These are phyloP conservation scores for Pseudocercospora musae DNA, from an alignment of 2,329 filamentous ascomycete species.

Conservation along the genomic window DNA sequence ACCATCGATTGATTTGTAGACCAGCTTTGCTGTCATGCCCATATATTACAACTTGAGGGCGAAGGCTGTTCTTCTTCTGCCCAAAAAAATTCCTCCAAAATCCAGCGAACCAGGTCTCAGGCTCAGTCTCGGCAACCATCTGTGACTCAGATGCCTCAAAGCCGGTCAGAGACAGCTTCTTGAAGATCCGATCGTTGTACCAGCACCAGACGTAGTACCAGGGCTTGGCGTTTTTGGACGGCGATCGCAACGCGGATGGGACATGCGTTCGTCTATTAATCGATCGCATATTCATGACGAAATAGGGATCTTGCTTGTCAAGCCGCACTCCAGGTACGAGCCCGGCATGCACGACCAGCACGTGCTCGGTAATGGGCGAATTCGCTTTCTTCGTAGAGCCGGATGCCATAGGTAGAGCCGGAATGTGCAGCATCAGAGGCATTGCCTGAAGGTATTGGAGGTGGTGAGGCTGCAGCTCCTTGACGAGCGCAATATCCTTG, in stretches of 20 bases:
- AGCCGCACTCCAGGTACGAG: conserved; percentile 72
- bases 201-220: conserved; percentile 35
- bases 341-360: conserved; percentile 81
- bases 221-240: conserved; percentile 26
- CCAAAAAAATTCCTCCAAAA: conserved; percentile 25
- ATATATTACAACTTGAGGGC: conserved; percentile 67
- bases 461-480: conserved; percentile 30
- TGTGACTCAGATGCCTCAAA: conserved; percentile 9
- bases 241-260: conserved; percentile 45
- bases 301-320: conserved; percentile 69
- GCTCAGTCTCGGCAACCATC: conserved; percentile 2
- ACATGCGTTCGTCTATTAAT: conserved; percentile 62
- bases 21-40: conserved; percentile 79
- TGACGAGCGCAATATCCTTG: conserved; percentile 31
- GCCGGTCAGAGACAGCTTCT: conserved; percentile 22
- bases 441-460: conserved; percentile 34
- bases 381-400: conserved; percentile 12
- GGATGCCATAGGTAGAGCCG: conserved; percentile 28
- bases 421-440: conserved; percentile 38
- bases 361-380: conserved; percentile 60
- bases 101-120: conserved; percentile 6
- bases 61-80: conserved; percentile 41
- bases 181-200: conserved; percentile 33
- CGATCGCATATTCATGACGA: conserved; percentile 89
- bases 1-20: conserved; percentile 64